These are phyloP conservation scores for Trichoderma gamsii DNA, from an alignment of 495 filamentous ascomycete genomes.

Conservation along the genomic window DNA sequence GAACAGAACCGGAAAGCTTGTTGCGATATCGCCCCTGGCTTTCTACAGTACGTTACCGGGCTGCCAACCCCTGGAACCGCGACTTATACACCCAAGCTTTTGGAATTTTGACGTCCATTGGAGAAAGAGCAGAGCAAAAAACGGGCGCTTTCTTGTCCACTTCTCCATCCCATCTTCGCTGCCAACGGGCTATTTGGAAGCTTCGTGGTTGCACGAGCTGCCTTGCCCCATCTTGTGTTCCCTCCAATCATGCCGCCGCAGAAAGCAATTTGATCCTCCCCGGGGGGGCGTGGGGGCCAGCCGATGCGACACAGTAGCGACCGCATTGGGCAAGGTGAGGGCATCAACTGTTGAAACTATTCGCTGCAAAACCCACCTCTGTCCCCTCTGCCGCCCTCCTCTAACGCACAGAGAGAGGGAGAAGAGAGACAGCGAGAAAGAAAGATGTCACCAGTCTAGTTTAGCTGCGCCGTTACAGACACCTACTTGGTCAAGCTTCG, in stretches of 20 bases:
- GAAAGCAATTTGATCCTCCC: not conserved
- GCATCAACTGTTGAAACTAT: not conserved
- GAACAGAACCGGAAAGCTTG: no score
- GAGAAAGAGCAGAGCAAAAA: not conserved
- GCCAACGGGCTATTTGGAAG: not conserved
- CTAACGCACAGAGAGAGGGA: not conserved
- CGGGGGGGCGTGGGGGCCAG: constrained; percentile 8
- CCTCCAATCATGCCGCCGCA: not conserved
- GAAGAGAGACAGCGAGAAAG: not conserved
- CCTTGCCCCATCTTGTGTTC: not conserved
- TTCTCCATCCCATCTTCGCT: constrained; percentile 5
- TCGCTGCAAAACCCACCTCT: not conserved
- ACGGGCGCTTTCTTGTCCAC: not conserved
- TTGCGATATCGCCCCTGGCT: no score
- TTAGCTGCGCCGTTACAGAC: not conserved
- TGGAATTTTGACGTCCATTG: not conserved
- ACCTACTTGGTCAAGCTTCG: not conserved
- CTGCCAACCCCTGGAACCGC: no score
- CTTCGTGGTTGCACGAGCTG: not conserved
- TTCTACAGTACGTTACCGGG: no score
- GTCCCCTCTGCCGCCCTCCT: not conserved
- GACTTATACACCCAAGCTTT: no score
- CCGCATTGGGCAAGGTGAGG: constrained; percentile 8
- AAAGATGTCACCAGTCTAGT: not conserved
- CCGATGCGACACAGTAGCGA: constrained; percentile 4